Evolutionary conservation across 2,329 filamentous ascomycete species (phyloP).

Genomic region (Calycina marina): DNA sequence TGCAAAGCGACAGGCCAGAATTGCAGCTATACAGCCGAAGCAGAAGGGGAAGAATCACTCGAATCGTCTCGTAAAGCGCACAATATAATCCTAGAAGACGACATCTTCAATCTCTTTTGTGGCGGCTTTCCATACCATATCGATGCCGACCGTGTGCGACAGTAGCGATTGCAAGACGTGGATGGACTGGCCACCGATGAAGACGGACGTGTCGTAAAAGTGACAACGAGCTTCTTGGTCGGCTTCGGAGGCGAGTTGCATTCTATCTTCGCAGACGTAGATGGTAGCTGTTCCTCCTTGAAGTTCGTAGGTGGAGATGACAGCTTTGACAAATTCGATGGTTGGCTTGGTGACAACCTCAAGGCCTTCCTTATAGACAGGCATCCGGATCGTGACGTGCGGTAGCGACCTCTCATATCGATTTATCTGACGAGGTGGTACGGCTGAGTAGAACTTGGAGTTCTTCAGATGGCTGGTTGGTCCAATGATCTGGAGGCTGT

Average conservation of each 20-base stretch:
- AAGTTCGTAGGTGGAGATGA: conserved; percentile 43
- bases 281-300: conserved; percentile 54
- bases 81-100: conserved; percentile 11
- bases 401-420: conserved; percentile 29
- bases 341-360: conserved; percentile 38
- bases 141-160: conserved; percentile 67
- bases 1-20: conserved; percentile 31
- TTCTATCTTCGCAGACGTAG: conserved; percentile 54
- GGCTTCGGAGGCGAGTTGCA: conserved; percentile 41
- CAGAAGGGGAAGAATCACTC: conserved; percentile 38
- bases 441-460: conserved; percentile 25
- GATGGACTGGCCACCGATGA: conserved; percentile 67
- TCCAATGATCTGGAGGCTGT: conserved; percentile 35
- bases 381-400: conserved; percentile 34
- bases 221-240: conserved; percentile 34
- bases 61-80: conserved; percentile 39
- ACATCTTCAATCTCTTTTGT: conserved; percentile 55
- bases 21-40: conserved; percentile 28
- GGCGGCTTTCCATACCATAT: conserved; percentile 75
- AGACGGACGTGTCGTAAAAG: conserved; percentile 54
- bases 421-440: conserved; percentile 25
- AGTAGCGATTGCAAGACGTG: conserved; percentile 67
- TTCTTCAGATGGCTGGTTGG: conserved; percentile 33
- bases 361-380: conserved; percentile 35
- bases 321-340: conserved; percentile 38